A percentile compares a stretch with the other conserved stretches of the same genome.
Conservation (phyloP, 306 rosid genomes). For the Pterocarpus macrocarpus region DNA sequence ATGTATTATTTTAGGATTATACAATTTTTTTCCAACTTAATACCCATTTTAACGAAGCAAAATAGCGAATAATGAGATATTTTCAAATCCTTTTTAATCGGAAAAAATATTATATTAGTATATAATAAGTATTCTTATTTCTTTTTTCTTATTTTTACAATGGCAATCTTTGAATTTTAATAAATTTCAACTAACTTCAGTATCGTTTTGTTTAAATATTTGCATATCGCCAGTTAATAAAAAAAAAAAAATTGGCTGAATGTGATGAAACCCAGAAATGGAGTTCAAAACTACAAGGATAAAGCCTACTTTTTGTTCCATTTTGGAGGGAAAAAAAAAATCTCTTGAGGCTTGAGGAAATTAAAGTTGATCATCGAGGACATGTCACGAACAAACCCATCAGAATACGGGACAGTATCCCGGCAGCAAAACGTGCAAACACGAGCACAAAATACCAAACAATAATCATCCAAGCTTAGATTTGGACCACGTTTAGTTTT, state of each 20-base stretch:
- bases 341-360: neutral
- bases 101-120: too few species aligned
- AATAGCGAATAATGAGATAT: too few species aligned
- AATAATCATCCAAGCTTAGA: neutral
- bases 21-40: too few species aligned
- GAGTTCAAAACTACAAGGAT: neutral
- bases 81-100: too few species aligned
- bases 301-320: neutral
- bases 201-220: neutral
- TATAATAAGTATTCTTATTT: too few species aligned
- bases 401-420: conserved; percentile 6
- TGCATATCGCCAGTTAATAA: neutral
- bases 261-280: neutral
- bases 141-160: too few species aligned
- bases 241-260: neutral
- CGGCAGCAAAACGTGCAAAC: conserved; percentile 24
- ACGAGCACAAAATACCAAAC: conserved; percentile 16
- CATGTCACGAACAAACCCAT: neutral
- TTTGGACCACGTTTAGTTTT: too few species aligned
- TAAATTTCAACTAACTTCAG: neutral
- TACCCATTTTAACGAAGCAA: too few species aligned
- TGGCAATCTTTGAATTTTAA: too few species aligned
- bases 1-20: too few species aligned
- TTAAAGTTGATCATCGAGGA: neutral
- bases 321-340: neutral